Evolutionary conservation across 176 grass and related monocot genomes (phyloP).

Genomic region (Urochloa ruziziensis): DNA sequence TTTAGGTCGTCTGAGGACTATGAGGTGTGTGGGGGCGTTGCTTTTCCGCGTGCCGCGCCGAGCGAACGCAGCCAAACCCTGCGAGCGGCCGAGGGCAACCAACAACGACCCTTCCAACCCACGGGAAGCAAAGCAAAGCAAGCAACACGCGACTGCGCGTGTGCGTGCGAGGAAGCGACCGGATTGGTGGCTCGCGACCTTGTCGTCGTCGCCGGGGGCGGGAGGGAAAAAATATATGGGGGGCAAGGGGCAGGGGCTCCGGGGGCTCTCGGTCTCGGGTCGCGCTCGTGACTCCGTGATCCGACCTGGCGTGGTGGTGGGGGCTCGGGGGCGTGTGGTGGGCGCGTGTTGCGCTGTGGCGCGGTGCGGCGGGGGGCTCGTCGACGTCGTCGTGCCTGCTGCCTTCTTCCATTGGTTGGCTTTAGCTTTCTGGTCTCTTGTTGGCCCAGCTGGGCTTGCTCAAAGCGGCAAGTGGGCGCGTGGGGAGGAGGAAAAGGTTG

Average conservation of each 20-base stretch:
- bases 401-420: background rate
- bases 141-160: background rate
- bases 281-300: background rate
- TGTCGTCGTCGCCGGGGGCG: background rate
- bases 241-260: no score
- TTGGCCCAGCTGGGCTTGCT: background rate
- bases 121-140: background rate
- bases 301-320: background rate
- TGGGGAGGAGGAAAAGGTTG: conserved; percentile 6
- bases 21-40: background rate
- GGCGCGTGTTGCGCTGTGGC: background rate
- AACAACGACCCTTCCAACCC: background rate
- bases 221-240: background rate
- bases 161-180: background rate
- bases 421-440: background rate
- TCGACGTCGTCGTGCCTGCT: background rate
- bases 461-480: conserved; percentile 11
- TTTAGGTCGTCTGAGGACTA: background rate
- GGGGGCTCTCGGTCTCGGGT: background rate
- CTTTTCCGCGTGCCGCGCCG: background rate
- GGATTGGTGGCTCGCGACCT: background rate
- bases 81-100: background rate
- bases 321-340: background rate
- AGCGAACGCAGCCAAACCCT: background rate
- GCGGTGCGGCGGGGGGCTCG: background rate